Evolutionary conservation across 2,329 filamentous ascomycete species (phyloP).

Genomic region (Amylocarpus encephaloides): DNA sequence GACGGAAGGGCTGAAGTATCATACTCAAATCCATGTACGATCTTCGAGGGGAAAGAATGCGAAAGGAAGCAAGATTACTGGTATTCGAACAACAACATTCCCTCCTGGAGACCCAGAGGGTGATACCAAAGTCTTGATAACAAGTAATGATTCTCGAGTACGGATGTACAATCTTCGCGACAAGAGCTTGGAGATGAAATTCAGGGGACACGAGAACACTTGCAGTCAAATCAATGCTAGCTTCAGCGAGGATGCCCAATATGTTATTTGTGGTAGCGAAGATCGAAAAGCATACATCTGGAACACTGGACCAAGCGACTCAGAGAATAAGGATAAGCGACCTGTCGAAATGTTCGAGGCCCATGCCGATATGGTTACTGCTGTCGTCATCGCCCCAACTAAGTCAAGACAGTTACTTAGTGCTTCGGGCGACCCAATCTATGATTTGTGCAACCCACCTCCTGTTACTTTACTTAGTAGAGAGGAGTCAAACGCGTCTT

Average conservation of each 20-base stretch:
- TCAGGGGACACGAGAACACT: constrained; percentile 84
- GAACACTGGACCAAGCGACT: constrained; percentile 57
- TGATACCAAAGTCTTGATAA: constrained; percentile 79
- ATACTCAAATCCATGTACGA: constrained; percentile 85
- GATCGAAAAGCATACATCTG: constrained; percentile 88
- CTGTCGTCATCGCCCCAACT: constrained; percentile 77
- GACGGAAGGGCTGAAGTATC: constrained; percentile 79
- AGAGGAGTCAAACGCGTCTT: constrained; percentile 53
- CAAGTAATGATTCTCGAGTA: constrained; percentile 90
- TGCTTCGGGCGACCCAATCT: constrained; percentile 80
- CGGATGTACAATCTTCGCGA: constrained; percentile 84
- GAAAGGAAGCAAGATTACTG: constrained; percentile 95
- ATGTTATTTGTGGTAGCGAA: constrained; percentile 90
- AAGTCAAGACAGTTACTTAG: constrained; percentile 72
- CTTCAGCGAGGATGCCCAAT: constrained; percentile 79
- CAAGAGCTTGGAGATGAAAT: constrained; percentile 79
- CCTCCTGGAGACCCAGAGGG: constrained; percentile 47
- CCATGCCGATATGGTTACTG: constrained; percentile 81
- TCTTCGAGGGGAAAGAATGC: constrained; percentile 89
- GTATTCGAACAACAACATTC: constrained; percentile 68
- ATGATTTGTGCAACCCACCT: constrained; percentile 91
- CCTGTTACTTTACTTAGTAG: constrained; percentile 75
- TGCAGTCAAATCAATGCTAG: constrained; percentile 85
- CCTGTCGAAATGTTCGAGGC: constrained; percentile 88
- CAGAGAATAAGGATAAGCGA: constrained; percentile 60